These are phyloP conservation scores for Kuraishia molischiana DNA, from an alignment of 805 yeast species.

Conservation along the genomic window DNA sequence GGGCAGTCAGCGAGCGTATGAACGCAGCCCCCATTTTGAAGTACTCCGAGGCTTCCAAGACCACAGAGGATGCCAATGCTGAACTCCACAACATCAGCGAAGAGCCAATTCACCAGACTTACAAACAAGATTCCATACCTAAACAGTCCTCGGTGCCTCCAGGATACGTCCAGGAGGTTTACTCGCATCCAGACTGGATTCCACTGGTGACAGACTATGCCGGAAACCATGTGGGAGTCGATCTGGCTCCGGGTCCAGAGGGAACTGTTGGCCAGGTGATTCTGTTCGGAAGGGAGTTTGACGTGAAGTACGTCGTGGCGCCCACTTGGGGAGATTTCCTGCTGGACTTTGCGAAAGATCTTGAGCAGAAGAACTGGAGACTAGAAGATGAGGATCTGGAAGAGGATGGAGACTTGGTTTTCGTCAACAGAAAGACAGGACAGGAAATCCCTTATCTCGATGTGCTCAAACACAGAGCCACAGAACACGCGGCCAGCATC, in stretches of 20 bases:
- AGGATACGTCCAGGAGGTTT: slow-evolving; percentile 53
- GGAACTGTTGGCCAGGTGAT: slow-evolving; percentile 84
- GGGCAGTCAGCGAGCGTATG: slow-evolving; percentile 47
- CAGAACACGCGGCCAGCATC: not conserved
- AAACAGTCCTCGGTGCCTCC: slow-evolving; percentile 63
- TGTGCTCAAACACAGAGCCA: slow-evolving; percentile 11
- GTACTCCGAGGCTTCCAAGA: slow-evolving; percentile 6
- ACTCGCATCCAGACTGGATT: slow-evolving; percentile 82
- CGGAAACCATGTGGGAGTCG: slow-evolving; percentile 86
- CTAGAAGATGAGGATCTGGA: slow-evolving; percentile 54
- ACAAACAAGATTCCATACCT: slow-evolving; percentile 31
- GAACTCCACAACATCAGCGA: not conserved
- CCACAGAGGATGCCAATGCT: slow-evolving; percentile 2
- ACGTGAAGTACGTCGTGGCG: slow-evolving; percentile 74
- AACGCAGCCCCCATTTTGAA: slow-evolving; percentile 9
- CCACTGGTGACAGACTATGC: slow-evolving; percentile 79
- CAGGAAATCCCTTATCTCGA: slow-evolving; percentile 31
- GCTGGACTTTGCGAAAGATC: slow-evolving; percentile 69
- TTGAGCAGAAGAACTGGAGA: slow-evolving; percentile 67
- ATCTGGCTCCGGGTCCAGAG: slow-evolving; percentile 63
- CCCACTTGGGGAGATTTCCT: slow-evolving; percentile 84
- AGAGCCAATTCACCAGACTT: slow-evolving; percentile 14
- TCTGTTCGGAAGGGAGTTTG: slow-evolving; percentile 84
- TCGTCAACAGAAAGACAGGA: slow-evolving; percentile 45
- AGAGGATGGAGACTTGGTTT: slow-evolving; percentile 62